These are phyloP conservation scores for Cryptococcus amylolentus DNA, from an alignment of 1,284 basidiomycete species.

Conservation along the genomic window DNA sequence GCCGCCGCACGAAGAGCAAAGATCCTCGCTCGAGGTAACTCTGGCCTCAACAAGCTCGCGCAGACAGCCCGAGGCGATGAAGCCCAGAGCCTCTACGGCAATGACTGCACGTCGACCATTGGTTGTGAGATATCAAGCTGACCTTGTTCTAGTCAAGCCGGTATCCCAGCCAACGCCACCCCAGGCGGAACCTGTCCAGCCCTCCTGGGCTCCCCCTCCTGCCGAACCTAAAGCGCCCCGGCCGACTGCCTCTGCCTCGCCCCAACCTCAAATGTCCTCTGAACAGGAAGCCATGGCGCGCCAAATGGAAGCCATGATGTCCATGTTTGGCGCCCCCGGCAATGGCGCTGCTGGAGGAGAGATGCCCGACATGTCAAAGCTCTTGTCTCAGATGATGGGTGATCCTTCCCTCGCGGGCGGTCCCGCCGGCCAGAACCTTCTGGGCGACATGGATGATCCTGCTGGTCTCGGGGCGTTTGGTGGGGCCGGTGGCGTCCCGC, in stretches of 20 bases:
- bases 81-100: constrained; percentile 42
- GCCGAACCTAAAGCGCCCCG: background rate
- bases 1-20: constrained; percentile 50
- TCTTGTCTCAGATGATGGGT: constrained; percentile 36
- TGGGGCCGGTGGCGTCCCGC: constrained; percentile 14
- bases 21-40: constrained; percentile 48
- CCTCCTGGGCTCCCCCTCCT: constrained; percentile 23
- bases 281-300: constrained; percentile 34
- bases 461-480: constrained; percentile 24
- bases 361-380: constrained; percentile 30
- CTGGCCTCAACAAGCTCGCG: constrained; percentile 45
- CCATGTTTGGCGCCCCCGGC: constrained; percentile 35
- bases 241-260: constrained; percentile 4
- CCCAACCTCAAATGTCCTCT: constrained; percentile 8
- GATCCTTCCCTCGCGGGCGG: background rate
- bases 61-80: constrained; percentile 46
- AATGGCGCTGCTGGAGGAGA: constrained; percentile 10
- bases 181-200: background rate
- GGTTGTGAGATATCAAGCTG: background rate
- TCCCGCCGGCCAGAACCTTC: constrained; percentile 19
- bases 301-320: constrained; percentile 40
- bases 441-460: constrained; percentile 38
- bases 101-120: constrained; percentile 13
- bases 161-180: background rate
- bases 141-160: background rate